Evolutionary conservation across 2,329 filamentous ascomycete genomes (phyloP), one percentile per base, ranked within the genome.

Genomic region (Didymella lethalis): DNA sequence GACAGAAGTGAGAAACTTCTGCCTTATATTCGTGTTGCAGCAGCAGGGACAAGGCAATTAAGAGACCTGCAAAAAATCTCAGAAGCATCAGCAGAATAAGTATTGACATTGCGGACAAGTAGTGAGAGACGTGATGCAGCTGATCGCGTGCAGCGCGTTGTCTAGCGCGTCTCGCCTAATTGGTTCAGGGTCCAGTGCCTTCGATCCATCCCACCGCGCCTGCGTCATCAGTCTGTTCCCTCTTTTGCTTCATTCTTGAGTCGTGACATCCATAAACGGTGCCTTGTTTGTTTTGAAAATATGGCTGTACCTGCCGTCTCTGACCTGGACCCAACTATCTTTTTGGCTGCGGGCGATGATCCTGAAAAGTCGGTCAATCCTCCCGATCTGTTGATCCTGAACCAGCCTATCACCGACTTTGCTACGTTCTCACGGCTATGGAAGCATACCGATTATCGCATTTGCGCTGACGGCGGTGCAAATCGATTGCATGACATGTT

Each of bases 381-480:
- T n/a, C 73, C 73, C 49, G 64, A 73, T 57, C 73, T 84, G 25
- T 67, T 75, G 44, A 80, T 82, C n/a, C 68, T 86, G 31, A 80
- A 82, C 53, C 76, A 78, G 50, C 76, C 75, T 53, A 76, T 78
- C 55, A 61, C 68, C 73, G 74, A 73, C 69, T 86, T 65, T 81
- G 83, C 84, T 74, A 81, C 79, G 12, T 79, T 84, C 62, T 68
- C 75, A 29, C 74, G 76, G 11, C 71, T 84, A 12, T 83, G 82
- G 78, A 70, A 71, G 26, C 79, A 82, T 62, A 89, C 90, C 51
- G 80, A 79, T 23, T 84, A 88, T 61, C 86, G 85, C 25, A 83
- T 98, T 52, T 96, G 93, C 58, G 95, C 93, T 28, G 95, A 99
- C 79, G 95, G 93, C 54, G 95, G 93, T 25, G 93, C 93, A 45